Evolutionary conservation across 169 alveolate genomes (phyloP).

Genomic region (Cryptosporidium tyzzeri): DNA sequence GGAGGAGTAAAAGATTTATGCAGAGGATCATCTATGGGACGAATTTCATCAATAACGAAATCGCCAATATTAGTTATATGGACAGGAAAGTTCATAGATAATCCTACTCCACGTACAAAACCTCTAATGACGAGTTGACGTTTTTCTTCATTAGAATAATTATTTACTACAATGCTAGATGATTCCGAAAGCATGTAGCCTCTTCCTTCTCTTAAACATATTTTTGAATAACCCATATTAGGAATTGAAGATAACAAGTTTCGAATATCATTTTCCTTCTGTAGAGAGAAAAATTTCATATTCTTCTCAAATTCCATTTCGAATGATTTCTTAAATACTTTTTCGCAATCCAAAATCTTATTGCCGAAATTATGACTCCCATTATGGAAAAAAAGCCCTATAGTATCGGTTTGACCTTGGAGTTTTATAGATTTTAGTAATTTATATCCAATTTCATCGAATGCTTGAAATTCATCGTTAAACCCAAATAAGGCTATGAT

Average conservation of each 20-base stretch:
- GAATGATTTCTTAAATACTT: constrained; percentile 82
- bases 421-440: constrained; percentile 81
- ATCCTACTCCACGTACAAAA: constrained; percentile 81
- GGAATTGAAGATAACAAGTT: constrained; percentile 21
- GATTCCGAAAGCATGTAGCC: constrained; percentile 77
- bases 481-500: constrained; percentile 44
- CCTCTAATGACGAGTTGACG: constrained; percentile 81
- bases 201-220: constrained; percentile 68
- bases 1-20: background rate
- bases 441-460: constrained; percentile 85
- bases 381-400: constrained; percentile 78
- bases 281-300: constrained; percentile 77
- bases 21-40: constrained; percentile 6
- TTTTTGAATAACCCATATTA: constrained; percentile 51
- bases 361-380: constrained; percentile 38
- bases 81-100: constrained; percentile 80
- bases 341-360: constrained; percentile 81
- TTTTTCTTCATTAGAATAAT: constrained; percentile 55
- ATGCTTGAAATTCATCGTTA: constrained; percentile 79
- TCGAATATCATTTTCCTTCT: constrained; percentile 38
- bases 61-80: constrained; percentile 87
- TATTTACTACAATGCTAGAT: background rate
- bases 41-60: constrained; percentile 80
- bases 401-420: constrained; percentile 82
- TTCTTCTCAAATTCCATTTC: constrained; percentile 82